Evolutionary conservation across 1,139 yeast species (phyloP).

Genomic region (Zhuliangozyma parablackwelliae): DNA sequence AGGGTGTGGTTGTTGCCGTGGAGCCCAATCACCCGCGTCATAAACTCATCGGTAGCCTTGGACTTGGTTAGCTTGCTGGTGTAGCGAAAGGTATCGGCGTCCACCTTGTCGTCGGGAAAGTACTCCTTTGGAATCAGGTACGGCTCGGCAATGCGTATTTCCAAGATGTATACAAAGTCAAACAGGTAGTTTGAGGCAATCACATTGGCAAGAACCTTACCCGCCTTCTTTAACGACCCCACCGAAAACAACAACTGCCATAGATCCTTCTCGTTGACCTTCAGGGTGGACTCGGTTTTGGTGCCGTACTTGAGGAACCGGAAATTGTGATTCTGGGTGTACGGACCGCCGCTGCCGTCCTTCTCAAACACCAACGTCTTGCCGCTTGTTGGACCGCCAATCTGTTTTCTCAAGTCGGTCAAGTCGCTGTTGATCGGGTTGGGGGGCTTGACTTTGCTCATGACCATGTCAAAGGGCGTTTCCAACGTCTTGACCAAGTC

Average conservation of each 20-base stretch:
- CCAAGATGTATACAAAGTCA: slow-evolving; percentile 54
- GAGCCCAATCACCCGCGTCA: slow-evolving; percentile 48
- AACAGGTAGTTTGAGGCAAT: slow-evolving; percentile 36
- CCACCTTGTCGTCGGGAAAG: slow-evolving; percentile 41
- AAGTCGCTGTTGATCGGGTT: slow-evolving; percentile 16
- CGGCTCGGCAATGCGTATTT: slow-evolving; percentile 48
- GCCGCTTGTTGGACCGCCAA: slow-evolving; percentile 54
- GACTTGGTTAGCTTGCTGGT: slow-evolving; percentile 29
- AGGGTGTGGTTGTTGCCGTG: slow-evolving; percentile 30
- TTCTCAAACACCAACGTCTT: slow-evolving; percentile 44
- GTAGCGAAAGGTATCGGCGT: slow-evolving; percentile 39
- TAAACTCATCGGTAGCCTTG: slow-evolving; percentile 18
- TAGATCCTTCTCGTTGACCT: slow-evolving; percentile 19
- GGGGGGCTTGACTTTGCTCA: slow-evolving; percentile 2
- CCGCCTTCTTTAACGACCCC: slow-evolving; percentile 42
- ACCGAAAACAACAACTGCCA: slow-evolving; percentile 37
- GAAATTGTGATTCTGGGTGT: slow-evolving; percentile 43
- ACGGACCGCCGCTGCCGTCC: slow-evolving; percentile 61
- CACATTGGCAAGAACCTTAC: slow-evolving; percentile 35
- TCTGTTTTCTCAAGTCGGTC: slow-evolving; percentile 23
- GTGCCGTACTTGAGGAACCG: slow-evolving; percentile 27
- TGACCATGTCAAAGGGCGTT: slow-evolving; percentile 22
- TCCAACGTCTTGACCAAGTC: slow-evolving; percentile 44
- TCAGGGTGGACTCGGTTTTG: slow-evolving; percentile 10
- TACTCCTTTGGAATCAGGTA: slow-evolving; percentile 35